Evolutionary conservation across 75 land plant species (phyloP).

Genomic region (Sequoia sempervirens): DNA sequence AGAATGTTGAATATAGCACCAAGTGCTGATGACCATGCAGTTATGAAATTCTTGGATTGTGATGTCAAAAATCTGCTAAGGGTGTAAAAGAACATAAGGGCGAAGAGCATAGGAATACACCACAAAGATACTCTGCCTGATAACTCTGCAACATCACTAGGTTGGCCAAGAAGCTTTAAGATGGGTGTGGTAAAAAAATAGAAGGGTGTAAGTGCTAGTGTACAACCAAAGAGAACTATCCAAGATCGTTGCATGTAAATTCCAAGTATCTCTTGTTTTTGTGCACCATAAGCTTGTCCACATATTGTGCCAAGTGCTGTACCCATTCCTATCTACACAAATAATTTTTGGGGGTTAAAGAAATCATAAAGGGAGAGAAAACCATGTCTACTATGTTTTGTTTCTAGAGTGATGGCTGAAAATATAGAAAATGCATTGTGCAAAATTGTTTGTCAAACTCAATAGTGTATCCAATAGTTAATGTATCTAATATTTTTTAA

Average conservation of each 20-base stretch:
- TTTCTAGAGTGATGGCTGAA: too few relatives aligned
- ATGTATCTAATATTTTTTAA: too few relatives aligned
- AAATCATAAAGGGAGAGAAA: too few relatives aligned
- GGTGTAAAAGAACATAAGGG: constrained; percentile 29
- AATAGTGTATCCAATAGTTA: too few relatives aligned
- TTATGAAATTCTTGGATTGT: constrained; percentile 30
- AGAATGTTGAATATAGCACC: constrained; percentile 24
- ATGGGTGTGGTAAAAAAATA: constrained; percentile 41
- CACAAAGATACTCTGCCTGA: constrained; percentile 24
- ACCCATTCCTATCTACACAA: constrained; percentile 47
- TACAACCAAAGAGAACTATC: constrained; percentile 36
- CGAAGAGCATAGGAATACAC: constrained; percentile 32
- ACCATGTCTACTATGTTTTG: too few relatives aligned
- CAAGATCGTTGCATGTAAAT: constrained; percentile 58
- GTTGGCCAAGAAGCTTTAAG: constrained; percentile 32
- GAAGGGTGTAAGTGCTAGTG: constrained; percentile 32
- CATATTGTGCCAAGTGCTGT: constrained; percentile 72
- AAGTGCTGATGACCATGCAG: constrained; percentile 21
- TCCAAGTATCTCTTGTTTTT: constrained; percentile 48
- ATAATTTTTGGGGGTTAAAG: too few relatives aligned
- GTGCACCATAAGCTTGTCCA: constrained; percentile 70
- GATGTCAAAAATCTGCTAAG: constrained; percentile 37
- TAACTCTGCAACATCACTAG: constrained; percentile 22
- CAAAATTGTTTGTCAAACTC: too few relatives aligned
- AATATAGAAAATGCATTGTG: too few relatives aligned